Evolutionary conservation across 352 stramenopile species (phyloP).

Genomic region (Globisporangium nagaii): DNA sequence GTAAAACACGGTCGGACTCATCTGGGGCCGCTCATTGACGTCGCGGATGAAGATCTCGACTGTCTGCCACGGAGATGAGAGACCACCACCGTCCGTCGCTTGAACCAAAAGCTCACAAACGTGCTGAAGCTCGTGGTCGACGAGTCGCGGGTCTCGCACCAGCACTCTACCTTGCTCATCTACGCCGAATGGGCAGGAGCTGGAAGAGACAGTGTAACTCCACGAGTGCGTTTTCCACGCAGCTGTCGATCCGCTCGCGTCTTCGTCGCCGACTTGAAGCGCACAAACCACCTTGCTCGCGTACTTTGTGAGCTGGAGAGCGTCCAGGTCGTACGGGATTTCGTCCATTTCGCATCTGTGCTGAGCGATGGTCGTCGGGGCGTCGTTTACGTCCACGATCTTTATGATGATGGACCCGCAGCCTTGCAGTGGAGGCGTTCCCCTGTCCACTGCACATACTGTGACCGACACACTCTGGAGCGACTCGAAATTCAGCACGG

Average conservation of each 20-base stretch:
- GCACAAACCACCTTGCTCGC: not conserved
- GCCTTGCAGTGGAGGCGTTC: not conserved
- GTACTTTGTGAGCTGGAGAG: not conserved
- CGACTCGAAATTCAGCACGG: slow-evolving; percentile 1
- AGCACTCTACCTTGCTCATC: not conserved
- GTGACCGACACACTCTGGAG: not conserved
- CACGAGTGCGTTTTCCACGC: slow-evolving; percentile 2
- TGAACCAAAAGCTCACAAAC: not conserved
- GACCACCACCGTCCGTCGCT: slow-evolving; percentile 1
- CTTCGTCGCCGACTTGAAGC: slow-evolving; percentile 3
- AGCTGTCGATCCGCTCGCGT: not conserved
- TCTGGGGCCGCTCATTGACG: not conserved
- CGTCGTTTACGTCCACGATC: slow-evolving; percentile 5
- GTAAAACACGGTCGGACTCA: not conserved
- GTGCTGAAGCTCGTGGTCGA: slow-evolving; percentile 7
- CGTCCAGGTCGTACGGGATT: slow-evolving; percentile 4
- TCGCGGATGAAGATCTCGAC: slow-evolving; percentile 3
- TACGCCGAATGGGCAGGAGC: not conserved
- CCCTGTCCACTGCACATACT: slow-evolving; percentile 4
- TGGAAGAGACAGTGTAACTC: not conserved
- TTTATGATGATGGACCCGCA: not conserved
- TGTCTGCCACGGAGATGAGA: slow-evolving; percentile 5
- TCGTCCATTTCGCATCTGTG: slow-evolving; percentile 1
- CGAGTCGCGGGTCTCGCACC: not conserved
- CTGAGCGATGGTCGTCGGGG: not conserved